phyloP scores from a whole-genome alignment of 2,329 filamentous ascomycete species.

The Moelleriella libera region DNA sequence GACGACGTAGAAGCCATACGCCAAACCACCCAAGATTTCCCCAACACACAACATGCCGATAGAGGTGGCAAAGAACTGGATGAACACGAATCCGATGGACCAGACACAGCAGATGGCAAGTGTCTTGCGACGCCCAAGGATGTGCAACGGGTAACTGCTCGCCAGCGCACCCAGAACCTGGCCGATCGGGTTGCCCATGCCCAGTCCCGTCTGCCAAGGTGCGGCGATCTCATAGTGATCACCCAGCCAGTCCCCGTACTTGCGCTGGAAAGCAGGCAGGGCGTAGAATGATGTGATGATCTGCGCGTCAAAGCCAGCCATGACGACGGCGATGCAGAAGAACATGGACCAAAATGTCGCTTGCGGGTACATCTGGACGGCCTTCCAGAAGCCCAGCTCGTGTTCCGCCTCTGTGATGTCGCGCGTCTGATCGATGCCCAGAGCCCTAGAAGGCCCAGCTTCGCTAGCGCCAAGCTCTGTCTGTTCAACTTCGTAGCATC shows the following conservation, averaged over 20 bases:
- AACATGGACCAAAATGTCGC: constrained; percentile 16
- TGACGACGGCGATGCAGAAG: constrained; percentile 15
- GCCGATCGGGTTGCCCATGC: constrained; percentile 29
- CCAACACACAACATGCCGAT: constrained; percentile 42
- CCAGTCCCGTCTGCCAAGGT: constrained; percentile 33
- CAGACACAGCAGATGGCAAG: constrained; percentile 28
- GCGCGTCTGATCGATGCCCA: constrained; percentile 10
- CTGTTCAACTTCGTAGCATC: not conserved
- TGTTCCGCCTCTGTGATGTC: constrained; percentile 10
- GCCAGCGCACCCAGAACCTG: constrained; percentile 28
- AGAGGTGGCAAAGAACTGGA: constrained; percentile 47
- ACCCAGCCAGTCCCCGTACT: constrained; percentile 14
- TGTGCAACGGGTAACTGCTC: constrained; percentile 16
- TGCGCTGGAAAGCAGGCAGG: constrained; percentile 15
- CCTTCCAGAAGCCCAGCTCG: constrained; percentile 15
- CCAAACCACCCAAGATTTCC: constrained; percentile 45
- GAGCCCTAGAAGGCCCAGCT: constrained; percentile 1
- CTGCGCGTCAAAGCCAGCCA: constrained; percentile 19
- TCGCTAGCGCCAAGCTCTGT: not conserved
- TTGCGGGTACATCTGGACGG: constrained; percentile 21
- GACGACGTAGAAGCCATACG: constrained; percentile 47
- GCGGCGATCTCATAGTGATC: constrained; percentile 27
- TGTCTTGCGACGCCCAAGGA: constrained; percentile 28
- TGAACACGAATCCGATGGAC: constrained; percentile 40
- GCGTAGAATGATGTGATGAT: constrained; percentile 24